These are phyloP conservation scores for Pugionium dolabratum DNA, from an alignment of 345 rosid genomes.

Conservation along the genomic window DNA sequence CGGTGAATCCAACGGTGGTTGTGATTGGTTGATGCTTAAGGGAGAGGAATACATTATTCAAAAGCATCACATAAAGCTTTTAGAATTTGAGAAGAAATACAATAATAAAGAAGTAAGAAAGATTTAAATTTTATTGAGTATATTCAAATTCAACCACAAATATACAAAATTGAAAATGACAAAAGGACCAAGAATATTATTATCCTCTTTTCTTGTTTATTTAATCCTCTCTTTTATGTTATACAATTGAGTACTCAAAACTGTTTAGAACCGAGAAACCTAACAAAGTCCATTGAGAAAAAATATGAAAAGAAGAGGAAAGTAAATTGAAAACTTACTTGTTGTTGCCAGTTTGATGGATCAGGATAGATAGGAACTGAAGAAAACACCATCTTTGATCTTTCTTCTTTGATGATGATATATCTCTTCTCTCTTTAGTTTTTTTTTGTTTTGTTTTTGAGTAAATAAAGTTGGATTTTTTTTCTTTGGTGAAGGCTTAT, in stretches of 20 bases:
- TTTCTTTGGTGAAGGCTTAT: constrained; percentile 32
- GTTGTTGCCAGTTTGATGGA: constrained; percentile 44
- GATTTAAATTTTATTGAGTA: constrained; percentile 36
- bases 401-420: constrained; percentile 29
- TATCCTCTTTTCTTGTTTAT: constrained; percentile 33
- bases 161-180: constrained; percentile 40
- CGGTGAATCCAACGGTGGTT: constrained; percentile 47
- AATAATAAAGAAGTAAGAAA: constrained; percentile 21
- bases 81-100: neutral
- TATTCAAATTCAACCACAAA: constrained; percentile 45
- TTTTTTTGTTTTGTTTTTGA: constrained; percentile 21
- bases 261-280: no score
- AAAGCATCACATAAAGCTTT: constrained; percentile 19
- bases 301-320: no score
- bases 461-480: constrained; percentile 31
- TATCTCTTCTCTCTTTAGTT: constrained; percentile 20
- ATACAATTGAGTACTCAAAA: constrained; percentile 20
- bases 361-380: constrained; percentile 41
- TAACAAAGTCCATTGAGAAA: no score
- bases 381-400: constrained; percentile 43
- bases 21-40: constrained; percentile 42
- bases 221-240: constrained; percentile 12
- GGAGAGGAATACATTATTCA: constrained; percentile 23
- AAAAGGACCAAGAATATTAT: constrained; percentile 44
- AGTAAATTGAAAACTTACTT: constrained; percentile 34